Base-by-base conservation (phyloP, 2,329 filamentous ascomycete genomes). In the Epichloe typhina region DNA sequence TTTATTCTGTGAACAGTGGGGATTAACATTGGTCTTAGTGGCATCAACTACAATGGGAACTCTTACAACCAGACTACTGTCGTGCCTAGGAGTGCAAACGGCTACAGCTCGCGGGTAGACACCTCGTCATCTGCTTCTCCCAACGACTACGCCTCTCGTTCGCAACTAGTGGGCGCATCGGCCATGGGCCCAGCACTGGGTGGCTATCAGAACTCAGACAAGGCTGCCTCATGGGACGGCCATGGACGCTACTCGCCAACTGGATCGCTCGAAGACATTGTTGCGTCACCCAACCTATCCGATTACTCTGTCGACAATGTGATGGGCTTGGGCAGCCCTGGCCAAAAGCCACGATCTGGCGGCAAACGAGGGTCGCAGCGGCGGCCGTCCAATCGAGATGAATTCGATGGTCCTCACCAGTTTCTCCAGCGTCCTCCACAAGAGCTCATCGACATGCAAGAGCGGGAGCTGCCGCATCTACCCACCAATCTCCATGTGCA, bases 341-440 rank as follows among this genome's bases (percentile, higher is more conserved):
- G 66, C 55, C 57, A 54, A 39, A 75, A 73, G 57, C 64, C 67
- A 52, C 77, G 75, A 59, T 62, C 64, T 41, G 67, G 66, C 46
- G 68, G 70, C 47, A 78, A 77, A 60, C 66, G 68, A 48, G 71
- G 74, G 40, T 69, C 76, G 15, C 83, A 86, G 62, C 76, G 85
- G 58, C 78, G 84, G 33, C 81, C 86, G 26, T 87, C 84, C 41
- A 90, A 90, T 69, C 78, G 88, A 54, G 88, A 94, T 72, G 88
- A 93, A 67, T 94, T 94, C 67, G 88, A 93, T 67, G 88, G 88
- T 3, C 87, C 88, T 8, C 85, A 89, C 59, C 88, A 94, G 65
- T 83, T 89, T 57, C 73, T 94, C 56, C 82, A 86, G 56, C 79
- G 82, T 44, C 87, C 86, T 39, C 75, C 83, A 21, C 75, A 82